These are phyloP conservation scores for Apophysomyces trapeziformis DNA, from an alignment of 371 early-diverging fungal genomes.

Conservation along the genomic window DNA sequence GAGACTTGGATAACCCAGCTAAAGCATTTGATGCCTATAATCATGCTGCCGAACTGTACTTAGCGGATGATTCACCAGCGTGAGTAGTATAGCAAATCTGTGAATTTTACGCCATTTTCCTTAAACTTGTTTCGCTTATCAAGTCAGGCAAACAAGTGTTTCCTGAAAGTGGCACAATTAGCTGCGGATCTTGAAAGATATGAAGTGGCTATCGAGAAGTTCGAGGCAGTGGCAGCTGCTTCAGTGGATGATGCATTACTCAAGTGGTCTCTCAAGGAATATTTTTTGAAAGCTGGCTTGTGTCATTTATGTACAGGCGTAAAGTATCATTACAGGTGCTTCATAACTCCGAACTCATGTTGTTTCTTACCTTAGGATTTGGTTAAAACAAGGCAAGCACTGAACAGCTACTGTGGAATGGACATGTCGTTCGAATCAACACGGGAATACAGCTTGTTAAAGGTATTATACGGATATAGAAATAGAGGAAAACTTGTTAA, in stretches of 20 bases:
- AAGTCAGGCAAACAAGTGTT: slow-evolving; percentile 87
- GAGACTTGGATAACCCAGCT: slow-evolving; percentile 76
- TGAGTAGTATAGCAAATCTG: slow-evolving; percentile 42
- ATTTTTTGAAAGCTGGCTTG: slow-evolving; percentile 93
- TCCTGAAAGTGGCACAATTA: slow-evolving; percentile 89
- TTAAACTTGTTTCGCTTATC: background rate
- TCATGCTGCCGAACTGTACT: slow-evolving; percentile 90
- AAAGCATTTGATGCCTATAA: slow-evolving; percentile 88
- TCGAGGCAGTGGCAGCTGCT: slow-evolving; percentile 84
- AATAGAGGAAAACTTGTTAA: background rate
- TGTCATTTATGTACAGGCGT: slow-evolving; percentile 83
- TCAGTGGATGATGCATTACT: slow-evolving; percentile 88
- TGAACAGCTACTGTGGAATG: slow-evolving; percentile 58
- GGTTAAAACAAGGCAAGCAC: slow-evolving; percentile 42
- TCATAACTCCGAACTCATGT: background rate
- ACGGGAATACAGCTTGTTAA: slow-evolving; percentile 83
- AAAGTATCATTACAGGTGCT: slow-evolving; percentile 15
- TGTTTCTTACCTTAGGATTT: slow-evolving; percentile 29
- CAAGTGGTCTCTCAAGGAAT: slow-evolving; percentile 95
- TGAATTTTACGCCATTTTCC: background rate
- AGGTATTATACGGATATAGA: slow-evolving; percentile 43
- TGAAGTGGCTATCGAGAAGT: slow-evolving; percentile 86
- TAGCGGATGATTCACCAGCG: slow-evolving; percentile 90
- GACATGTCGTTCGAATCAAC: slow-evolving; percentile 85
- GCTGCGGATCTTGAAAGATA: slow-evolving; percentile 89